Evolutionary conservation across 2,329 filamentous ascomycete genomes (phyloP).

Genomic region (Kalaharituber pfeilii): DNA sequence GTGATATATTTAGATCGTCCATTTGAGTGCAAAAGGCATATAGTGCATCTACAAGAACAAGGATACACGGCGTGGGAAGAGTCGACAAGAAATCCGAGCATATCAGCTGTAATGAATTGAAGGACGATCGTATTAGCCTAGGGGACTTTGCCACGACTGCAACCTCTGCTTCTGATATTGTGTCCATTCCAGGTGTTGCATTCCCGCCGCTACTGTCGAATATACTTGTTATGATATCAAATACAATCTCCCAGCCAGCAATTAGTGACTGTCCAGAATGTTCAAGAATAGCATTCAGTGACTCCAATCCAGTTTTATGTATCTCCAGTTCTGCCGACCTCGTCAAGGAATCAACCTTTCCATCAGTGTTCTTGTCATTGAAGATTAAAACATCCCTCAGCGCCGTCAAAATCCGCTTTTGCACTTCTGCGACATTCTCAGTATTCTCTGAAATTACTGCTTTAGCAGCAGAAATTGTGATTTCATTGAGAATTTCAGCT

Average conservation of each 20-base stretch:
- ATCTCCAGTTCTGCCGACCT: slow-evolving; percentile 59
- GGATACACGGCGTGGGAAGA: slow-evolving; percentile 52
- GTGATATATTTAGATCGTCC: slow-evolving; percentile 84
- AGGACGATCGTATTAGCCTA: slow-evolving; percentile 67
- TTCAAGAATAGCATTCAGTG: slow-evolving; percentile 66
- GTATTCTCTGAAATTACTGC: slow-evolving; percentile 25
- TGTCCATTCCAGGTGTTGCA: neutral
- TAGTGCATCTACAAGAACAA: slow-evolving; percentile 67
- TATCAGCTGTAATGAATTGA: slow-evolving; percentile 76
- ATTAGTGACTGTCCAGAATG: slow-evolving; percentile 70
- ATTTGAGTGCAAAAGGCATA: slow-evolving; percentile 77
- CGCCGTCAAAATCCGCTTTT: slow-evolving; percentile 29
- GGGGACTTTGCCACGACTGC: slow-evolving; percentile 34
- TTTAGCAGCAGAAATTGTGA: slow-evolving; percentile 32
- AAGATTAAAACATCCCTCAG: slow-evolving; percentile 30
- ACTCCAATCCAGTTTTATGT: slow-evolving; percentile 62
- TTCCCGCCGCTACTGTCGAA: slow-evolving; percentile 37
- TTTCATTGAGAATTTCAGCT: slow-evolving; percentile 33
- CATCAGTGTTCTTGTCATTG: slow-evolving; percentile 18
- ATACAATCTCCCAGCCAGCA: slow-evolving; percentile 70
- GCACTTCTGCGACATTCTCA: slow-evolving; percentile 26
- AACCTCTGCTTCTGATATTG: slow-evolving; percentile 18
- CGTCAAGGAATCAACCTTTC: slow-evolving; percentile 48
- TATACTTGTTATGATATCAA: slow-evolving; percentile 68
- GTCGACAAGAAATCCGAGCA: slow-evolving; percentile 83